phyloP scores from a whole-genome alignment of 768 basidiomycete genomes.

The Podaxis sp. region DNA sequence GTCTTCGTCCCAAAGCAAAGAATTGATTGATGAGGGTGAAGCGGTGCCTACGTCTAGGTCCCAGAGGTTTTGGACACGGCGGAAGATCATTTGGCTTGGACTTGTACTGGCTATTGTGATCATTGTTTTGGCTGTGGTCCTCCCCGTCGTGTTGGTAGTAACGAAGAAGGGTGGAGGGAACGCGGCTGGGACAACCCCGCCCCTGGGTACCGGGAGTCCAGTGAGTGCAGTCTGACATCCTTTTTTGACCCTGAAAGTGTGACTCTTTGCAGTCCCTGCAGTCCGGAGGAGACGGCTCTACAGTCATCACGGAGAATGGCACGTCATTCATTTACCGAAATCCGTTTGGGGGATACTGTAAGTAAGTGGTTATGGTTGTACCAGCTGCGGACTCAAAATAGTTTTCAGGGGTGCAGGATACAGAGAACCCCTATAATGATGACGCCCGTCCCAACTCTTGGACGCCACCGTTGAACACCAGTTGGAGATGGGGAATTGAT shows the following conservation, averaged over 20 bases:
- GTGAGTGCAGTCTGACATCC: slow-evolving; percentile 17
- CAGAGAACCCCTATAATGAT: slow-evolving; percentile 66
- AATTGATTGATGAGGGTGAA: slow-evolving; percentile 9
- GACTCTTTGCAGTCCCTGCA: slow-evolving; percentile 13
- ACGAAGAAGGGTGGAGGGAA: slow-evolving; percentile 25
- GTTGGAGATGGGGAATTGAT: slow-evolving; percentile 67
- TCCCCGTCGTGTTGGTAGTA: slow-evolving; percentile 35
- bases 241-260: not conserved
- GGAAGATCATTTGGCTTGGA: slow-evolving; percentile 18
- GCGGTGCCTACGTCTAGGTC: slow-evolving; percentile 8
- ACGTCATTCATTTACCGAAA: slow-evolving; percentile 70
- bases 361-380: slow-evolving; percentile 23
- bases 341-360: slow-evolving; percentile 66
- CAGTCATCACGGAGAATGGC: slow-evolving; percentile 60
- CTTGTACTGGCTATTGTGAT: slow-evolving; percentile 22
- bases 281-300: slow-evolving; percentile 64
- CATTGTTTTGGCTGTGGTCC: slow-evolving; percentile 29
- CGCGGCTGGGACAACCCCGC: not conserved
- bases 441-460: slow-evolving; percentile 68
- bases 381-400: not conserved
- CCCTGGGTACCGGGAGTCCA: slow-evolving; percentile 8
- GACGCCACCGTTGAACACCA: slow-evolving; percentile 69
- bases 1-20: not conserved
- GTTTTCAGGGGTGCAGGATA: slow-evolving; percentile 54
- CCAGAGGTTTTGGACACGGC: slow-evolving; percentile 14